A percentile compares a stretch with the other conserved stretches of the same genome.
Evolutionary conservation across 2,329 filamentous ascomycete species (phyloP).

Genomic region (Sphaceloma murrayae): DNA sequence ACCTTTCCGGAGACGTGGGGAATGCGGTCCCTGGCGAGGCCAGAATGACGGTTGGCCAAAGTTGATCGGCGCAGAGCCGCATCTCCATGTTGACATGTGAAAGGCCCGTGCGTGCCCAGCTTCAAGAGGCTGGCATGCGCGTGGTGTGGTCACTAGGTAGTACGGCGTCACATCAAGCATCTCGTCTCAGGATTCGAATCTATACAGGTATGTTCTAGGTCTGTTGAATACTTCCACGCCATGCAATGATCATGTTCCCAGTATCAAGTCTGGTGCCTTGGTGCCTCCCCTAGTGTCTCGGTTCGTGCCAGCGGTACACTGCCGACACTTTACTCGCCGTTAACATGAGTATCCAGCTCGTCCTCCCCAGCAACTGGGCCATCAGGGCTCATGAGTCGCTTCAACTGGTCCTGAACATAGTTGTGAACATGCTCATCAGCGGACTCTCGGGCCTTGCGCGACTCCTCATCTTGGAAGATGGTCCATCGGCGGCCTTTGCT

Average conservation of each 20-base stretch:
- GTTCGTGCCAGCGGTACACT: background rate
- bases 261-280: background rate
- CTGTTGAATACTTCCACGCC: background rate
- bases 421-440: conserved; percentile 57
- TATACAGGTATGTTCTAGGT: conserved; percentile 11
- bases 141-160: too few relatives aligned
- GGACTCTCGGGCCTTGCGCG: conserved; percentile 30
- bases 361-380: conserved; percentile 46
- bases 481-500: conserved; percentile 33
- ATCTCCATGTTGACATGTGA: conserved; percentile 14
- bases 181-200: conserved; percentile 5
- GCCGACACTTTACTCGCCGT: conserved; percentile 3
- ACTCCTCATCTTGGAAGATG: conserved; percentile 46
- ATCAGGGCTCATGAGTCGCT: conserved; percentile 56
- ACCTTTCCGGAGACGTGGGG: background rate
- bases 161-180: too few relatives aligned
- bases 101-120: conserved; percentile 3
- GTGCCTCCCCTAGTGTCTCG: background rate
- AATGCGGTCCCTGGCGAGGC: background rate
- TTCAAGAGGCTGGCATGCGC: background rate
- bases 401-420: conserved; percentile 74
- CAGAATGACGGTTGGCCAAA: conserved; percentile 5
- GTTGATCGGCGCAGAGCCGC: conserved; percentile 13
- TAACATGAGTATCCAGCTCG: conserved; percentile 49
- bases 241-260: background rate